phyloP scores from a whole-genome alignment of 2,329 filamentous ascomycete genomes.

The Blastomyces silverae region DNA sequence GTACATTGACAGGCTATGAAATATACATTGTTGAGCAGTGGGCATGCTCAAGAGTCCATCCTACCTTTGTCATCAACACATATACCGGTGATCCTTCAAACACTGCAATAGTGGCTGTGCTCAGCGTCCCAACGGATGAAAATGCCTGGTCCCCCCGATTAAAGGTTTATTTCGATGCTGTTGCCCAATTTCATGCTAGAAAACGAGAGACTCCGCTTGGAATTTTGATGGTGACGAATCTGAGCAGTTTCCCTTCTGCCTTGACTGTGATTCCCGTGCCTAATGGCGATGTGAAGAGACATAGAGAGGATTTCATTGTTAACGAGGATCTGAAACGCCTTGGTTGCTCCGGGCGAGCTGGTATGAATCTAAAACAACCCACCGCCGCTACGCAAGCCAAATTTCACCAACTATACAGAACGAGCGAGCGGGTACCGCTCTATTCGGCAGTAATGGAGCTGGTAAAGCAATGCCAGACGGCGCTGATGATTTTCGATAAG shows the following conservation, averaged over 20 bases:
- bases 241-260: conserved; percentile 84
- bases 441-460: conserved; percentile 76
- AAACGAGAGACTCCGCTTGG: conserved; percentile 75
- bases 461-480: conserved; percentile 84
- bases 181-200: conserved; percentile 77
- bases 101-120: conserved; percentile 67
- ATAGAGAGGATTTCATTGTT: conserved; percentile 79
- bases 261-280: conserved; percentile 88
- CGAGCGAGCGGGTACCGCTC: conserved; percentile 72
- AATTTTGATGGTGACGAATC: conserved; percentile 85
- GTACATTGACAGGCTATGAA: conserved; percentile 73
- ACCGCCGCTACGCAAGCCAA: conserved; percentile 78
- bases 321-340: conserved; percentile 91
- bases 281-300: conserved; percentile 72
- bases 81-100: conserved; percentile 84
- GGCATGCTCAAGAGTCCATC: conserved; percentile 85
- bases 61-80: conserved; percentile 84
- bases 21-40: conserved; percentile 95
- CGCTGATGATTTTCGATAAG: conserved; percentile 79
- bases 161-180: conserved; percentile 75
- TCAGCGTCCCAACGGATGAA: conserved; percentile 76
- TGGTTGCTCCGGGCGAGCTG: conserved; percentile 83
- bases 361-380: conserved; percentile 71
- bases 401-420: conserved; percentile 84
- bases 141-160: conserved; percentile 70